Conservation (phyloP, 2,329 filamentous ascomycete genomes). For the Fusarium equiseti region DNA sequence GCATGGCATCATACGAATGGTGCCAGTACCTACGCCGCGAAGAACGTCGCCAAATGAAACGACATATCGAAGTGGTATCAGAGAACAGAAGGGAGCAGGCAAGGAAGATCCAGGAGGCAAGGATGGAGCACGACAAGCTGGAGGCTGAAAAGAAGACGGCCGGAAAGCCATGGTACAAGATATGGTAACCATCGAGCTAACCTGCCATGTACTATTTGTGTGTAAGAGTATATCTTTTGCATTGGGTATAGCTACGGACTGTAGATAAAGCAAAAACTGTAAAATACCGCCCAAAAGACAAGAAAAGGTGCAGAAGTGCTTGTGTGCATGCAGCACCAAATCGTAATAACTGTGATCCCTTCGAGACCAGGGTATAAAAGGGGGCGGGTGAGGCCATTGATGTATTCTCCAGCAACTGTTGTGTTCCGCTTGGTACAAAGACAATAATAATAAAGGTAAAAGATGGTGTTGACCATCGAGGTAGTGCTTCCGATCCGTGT, state of each 20-base stretch:
- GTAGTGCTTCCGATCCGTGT: slow-evolving; percentile 3
- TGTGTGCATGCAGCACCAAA: slow-evolving; percentile 8
- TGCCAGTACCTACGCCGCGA: slow-evolving; percentile 80
- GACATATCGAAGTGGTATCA: slow-evolving; percentile 76
- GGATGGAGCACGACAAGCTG: slow-evolving; percentile 49
- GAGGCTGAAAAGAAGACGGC: slow-evolving; percentile 52
- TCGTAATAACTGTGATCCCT: slow-evolving; percentile 16
- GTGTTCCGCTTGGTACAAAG: slow-evolving; percentile 6
- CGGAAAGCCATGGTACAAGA: slow-evolving; percentile 65
- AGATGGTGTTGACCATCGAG: slow-evolving; percentile 1
- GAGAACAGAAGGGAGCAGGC: slow-evolving; percentile 65
- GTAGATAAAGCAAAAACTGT: slow-evolving; percentile 21
- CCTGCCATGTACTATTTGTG: slow-evolving; percentile 39
- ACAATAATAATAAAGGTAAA: slow-evolving; percentile 3
- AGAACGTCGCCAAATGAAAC: slow-evolving; percentile 86
- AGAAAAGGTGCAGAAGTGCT: slow-evolving; percentile 6
- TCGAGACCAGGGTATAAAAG: slow-evolving; percentile 38
- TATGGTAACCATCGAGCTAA: slow-evolving; percentile 59
- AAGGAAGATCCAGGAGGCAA: slow-evolving; percentile 59
- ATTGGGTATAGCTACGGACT: slow-evolving; percentile 19
- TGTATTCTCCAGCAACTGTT: slow-evolving; percentile 22
- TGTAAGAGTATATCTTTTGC: slow-evolving; percentile 43
- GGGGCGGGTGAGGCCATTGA: slow-evolving; percentile 19
- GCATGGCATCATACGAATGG: slow-evolving; percentile 83
- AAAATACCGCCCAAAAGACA: slow-evolving; percentile 2